Base-by-base conservation (phyloP, 352 stramenopile genomes). In the Phytophthora megakarya region DNA sequence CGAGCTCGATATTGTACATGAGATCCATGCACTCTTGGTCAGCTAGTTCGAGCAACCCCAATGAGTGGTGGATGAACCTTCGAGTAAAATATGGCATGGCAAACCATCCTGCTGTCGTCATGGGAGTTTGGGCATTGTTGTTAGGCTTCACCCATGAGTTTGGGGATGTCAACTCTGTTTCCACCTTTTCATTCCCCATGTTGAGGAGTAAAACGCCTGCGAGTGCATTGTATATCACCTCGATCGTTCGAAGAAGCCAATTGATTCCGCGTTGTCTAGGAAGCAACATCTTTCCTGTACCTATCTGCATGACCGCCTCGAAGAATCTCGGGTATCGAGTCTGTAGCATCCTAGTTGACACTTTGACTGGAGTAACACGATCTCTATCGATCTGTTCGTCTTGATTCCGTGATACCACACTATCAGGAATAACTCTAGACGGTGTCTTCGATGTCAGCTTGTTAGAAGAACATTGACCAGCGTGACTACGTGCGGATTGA, bases 11-110 rank as follows among this genome's bases (percentile, higher is more conserved):
- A 33, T 89, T 95, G 51, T 76, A 78, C 44, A 91, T 71, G n/a
- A 95, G 56, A 43, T 95, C 84, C 9, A 91, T 30, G 18, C 72
- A 81, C 16, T 95, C 84, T 64, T 95, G 84, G 16, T 93, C 82
- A 0, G 81, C 84, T 2, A 94, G 63, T 25, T 76, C 49, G 2
- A 64, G 46, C 1, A 91, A 55, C 5, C 86, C 86, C 5, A 95
- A 40, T 0, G 67, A 70, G 8, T 80, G 79, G 2, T 80, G 70
- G 0, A 95, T 48, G 37, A 81, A 83, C 26, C 72, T 75, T 18
- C 78, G 72, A 1, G 78, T 62, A n/a, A 92, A 84, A 23, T 79
- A 65, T 16, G 84, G 81, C 66, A 95, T 84, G 16, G 80, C 77
- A 3, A 89, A 50, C 35, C 61, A 69, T 13, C 40, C 45, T 28